A percentile compares a stretch with the other conserved stretches of the same genome.
These are phyloP conservation scores for Blastocladiella emersonii DNA, from an alignment of 371 early-diverging fungal genomes.

Conservation along the genomic window DNA sequence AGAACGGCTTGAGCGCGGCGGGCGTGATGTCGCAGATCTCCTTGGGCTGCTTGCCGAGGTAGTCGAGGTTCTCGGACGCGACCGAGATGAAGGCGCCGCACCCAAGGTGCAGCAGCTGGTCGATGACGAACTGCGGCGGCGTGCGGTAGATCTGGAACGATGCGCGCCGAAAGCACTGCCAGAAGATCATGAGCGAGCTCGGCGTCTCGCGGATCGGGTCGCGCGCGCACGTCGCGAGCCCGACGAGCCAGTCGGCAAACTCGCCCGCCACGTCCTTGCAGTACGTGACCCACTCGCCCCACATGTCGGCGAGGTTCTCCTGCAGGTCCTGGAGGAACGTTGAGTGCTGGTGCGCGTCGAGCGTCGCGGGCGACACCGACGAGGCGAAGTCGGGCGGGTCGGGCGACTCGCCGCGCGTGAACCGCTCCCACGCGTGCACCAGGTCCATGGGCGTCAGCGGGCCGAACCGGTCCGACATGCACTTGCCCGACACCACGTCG, in stretches of 20 bases:
- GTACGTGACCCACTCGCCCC: not conserved
- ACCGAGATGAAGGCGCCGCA: constrained; percentile 20
- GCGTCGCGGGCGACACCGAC: not conserved
- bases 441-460: not conserved
- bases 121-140: constrained; percentile 24
- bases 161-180: constrained; percentile 11
- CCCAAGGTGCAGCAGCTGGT: constrained; percentile 34
- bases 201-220: constrained; percentile 2
- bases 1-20: constrained; percentile 15
- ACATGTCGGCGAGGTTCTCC: not conserved
- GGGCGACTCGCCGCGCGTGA: not conserved
- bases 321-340: not conserved
- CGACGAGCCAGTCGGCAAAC: not conserved
- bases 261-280: not conserved
- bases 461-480: not conserved
- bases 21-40: constrained; percentile 26
- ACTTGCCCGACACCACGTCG: constrained; percentile 14
- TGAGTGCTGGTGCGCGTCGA: not conserved
- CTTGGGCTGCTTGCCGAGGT: constrained; percentile 22
- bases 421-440: not conserved
- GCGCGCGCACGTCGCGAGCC: not conserved
- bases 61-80: constrained; percentile 5
- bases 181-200: not conserved
- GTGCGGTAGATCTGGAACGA: constrained; percentile 33
- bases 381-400: not conserved